phyloP scores from a whole-genome alignment of 2,329 filamentous ascomycete genomes.

The Arthrinium puccinioides region DNA sequence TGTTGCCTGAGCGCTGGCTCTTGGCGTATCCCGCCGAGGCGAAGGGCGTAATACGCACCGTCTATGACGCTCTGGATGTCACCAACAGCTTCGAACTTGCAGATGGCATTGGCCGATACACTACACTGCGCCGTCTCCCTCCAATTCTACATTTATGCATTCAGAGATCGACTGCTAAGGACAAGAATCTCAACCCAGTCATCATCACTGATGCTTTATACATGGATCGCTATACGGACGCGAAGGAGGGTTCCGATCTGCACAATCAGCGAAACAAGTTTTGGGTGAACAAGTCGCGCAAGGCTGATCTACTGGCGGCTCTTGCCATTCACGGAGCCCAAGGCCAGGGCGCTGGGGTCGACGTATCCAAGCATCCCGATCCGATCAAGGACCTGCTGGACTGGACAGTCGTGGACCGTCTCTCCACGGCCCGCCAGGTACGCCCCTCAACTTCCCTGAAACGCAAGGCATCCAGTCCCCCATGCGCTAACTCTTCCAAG shows the following conservation, averaged over 20 bases:
- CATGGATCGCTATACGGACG: slow-evolving; percentile 81
- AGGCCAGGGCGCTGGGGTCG: too few species aligned
- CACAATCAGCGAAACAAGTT: too few species aligned
- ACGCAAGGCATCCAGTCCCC: too few species aligned
- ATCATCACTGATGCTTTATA: slow-evolving; percentile 75
- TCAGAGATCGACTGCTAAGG: slow-evolving; percentile 64
- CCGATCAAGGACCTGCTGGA: too few species aligned
- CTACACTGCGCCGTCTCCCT: slow-evolving; percentile 68
- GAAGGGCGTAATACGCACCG: slow-evolving; percentile 40
- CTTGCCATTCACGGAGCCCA: too few species aligned
- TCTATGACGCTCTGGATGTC: slow-evolving; percentile 80
- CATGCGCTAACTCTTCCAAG: too few species aligned
- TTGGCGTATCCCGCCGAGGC: slow-evolving; percentile 48
- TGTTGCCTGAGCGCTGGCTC: slow-evolving; percentile 56
- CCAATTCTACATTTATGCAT: slow-evolving; percentile 87
- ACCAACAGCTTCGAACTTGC: slow-evolving; percentile 73
- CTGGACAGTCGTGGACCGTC: too few species aligned
- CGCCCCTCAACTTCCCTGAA: too few species aligned
- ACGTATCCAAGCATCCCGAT: too few species aligned
- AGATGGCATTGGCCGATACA: slow-evolving; percentile 56
- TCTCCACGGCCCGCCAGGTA: too few species aligned
- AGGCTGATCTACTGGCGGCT: too few species aligned
- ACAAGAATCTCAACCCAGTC: slow-evolving; percentile 72
- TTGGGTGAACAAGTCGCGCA: too few species aligned
- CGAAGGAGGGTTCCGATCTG: slow-evolving; percentile 22